Conservation (phyloP, 2,329 filamentous ascomycete species). For the Trichoderma lentiforme region DNA sequence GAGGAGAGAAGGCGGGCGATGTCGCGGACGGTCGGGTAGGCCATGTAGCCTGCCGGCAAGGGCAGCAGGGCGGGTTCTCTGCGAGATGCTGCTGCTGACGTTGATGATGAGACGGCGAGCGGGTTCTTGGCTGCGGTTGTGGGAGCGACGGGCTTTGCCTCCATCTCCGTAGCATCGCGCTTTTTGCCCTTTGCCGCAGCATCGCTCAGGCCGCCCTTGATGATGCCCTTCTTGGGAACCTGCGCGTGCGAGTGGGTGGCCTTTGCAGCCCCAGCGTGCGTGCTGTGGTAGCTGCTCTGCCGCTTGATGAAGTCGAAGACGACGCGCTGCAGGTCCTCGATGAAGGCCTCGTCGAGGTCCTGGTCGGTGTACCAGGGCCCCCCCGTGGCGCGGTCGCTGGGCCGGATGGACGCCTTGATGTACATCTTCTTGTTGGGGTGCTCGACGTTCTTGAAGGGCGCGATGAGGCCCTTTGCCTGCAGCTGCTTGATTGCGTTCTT, state of each 20-base stretch:
- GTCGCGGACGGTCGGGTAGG: constrained; percentile 76
- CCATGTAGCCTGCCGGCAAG: constrained; percentile 63
- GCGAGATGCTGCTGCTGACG: constrained; percentile 17
- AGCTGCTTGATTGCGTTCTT: constrained; percentile 81
- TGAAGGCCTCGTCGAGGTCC: constrained; percentile 83
- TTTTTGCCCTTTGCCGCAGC: constrained; percentile 45
- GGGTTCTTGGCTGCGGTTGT: constrained; percentile 10
- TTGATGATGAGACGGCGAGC: neutral
- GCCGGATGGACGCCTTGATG: constrained; percentile 80
- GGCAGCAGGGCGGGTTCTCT: constrained; percentile 46
- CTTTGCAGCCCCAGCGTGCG: constrained; percentile 33
- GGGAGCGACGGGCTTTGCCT: constrained; percentile 7
- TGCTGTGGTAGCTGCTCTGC: constrained; percentile 64
- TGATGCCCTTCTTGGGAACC: constrained; percentile 54
- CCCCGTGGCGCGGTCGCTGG: constrained; percentile 85
- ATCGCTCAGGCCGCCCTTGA: constrained; percentile 45
- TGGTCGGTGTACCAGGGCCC: constrained; percentile 94
- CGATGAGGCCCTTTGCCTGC: constrained; percentile 77
- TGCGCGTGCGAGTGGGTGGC: constrained; percentile 31
- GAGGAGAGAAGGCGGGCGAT: constrained; percentile 73
- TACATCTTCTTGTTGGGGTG: constrained; percentile 92
- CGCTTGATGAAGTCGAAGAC: constrained; percentile 71
- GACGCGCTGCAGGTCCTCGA: constrained; percentile 69
- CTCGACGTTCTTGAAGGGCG: constrained; percentile 87
- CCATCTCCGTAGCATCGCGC: constrained; percentile 44